phyloP scores from a whole-genome alignment of 2,329 filamentous ascomycete genomes.

The Aspergillus novoparasiticus region DNA sequence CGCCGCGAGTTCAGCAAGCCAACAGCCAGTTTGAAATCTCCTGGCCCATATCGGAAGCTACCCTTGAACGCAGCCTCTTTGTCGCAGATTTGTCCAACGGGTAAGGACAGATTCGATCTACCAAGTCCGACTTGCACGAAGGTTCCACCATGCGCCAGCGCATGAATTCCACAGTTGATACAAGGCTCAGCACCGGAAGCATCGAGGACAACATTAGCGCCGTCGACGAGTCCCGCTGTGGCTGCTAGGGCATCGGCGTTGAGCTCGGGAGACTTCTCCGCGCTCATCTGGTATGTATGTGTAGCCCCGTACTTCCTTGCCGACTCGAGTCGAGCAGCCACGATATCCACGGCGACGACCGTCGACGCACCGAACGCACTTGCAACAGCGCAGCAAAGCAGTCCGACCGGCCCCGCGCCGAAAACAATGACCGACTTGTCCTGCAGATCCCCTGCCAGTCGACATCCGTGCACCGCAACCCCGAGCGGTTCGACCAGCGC shows the following conservation, averaged over 20 bases:
- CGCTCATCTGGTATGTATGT: slow-evolving; percentile 59
- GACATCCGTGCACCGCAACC: slow-evolving; percentile 78
- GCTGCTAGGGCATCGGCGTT: slow-evolving; percentile 69
- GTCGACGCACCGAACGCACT: slow-evolving; percentile 76
- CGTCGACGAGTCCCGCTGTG: slow-evolving; percentile 60
- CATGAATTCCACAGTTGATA: slow-evolving; percentile 70
- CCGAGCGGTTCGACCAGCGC: slow-evolving; percentile 84
- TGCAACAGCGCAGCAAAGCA: slow-evolving; percentile 82
- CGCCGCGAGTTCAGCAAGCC: slow-evolving; percentile 63
- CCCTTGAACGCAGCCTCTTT: slow-evolving; percentile 85
- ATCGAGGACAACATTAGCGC: slow-evolving; percentile 75
- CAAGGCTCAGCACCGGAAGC: slow-evolving; percentile 74
- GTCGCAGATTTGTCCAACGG: slow-evolving; percentile 75
- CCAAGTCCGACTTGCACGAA: slow-evolving; percentile 88
- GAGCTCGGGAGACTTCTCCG: slow-evolving; percentile 60
- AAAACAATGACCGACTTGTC: slow-evolving; percentile 79
- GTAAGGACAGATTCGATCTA: slow-evolving; percentile 67
- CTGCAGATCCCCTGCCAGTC: slow-evolving; percentile 69
- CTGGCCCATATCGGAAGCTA: slow-evolving; percentile 81
- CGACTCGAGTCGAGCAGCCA: slow-evolving; percentile 66
- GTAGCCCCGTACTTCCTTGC: slow-evolving; percentile 65
- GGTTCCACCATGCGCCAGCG: slow-evolving; percentile 66
- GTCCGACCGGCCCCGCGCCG: slow-evolving; percentile 80
- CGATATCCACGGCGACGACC: slow-evolving; percentile 78
- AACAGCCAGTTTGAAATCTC: slow-evolving; percentile 80